Evolutionary conservation across 2,329 filamentous ascomycete genomes (phyloP), one percentile per base, ranked within the genome.

Genomic region (Bipolaris victoriae): DNA sequence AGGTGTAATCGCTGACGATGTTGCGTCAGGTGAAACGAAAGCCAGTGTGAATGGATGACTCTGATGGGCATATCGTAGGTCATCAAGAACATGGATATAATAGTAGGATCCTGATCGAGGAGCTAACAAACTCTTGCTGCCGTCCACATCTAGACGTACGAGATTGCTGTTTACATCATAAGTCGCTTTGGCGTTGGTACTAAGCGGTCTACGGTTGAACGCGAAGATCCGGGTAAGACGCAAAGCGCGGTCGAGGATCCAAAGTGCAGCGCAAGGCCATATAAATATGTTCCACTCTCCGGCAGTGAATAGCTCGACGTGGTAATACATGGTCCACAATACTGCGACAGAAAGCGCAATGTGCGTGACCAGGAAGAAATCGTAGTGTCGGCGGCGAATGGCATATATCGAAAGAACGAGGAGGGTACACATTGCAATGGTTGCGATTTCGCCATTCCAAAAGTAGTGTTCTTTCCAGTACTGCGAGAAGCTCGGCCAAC

Each of bases 301-400:
- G 5, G 64, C 75, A 0, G 52, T 68, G 57, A 84, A 85, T 20
- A 85, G 83, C n/a, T 84, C 75, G 55, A 84, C 74, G 62, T 87
- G 76, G 52, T 80, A 80, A 36, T 82, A 82, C 78, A 86, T 82
- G 0, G 80, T 79, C 31, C 81, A 67, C 0, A 87, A 65, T 0
- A 84, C 68, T 0, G 84, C 58, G 36, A 75, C 61, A 13, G 72
- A 71, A 57, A 74, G 31, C 72, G 77, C 50, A 72, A 82, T 57
- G 80, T 83, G 43, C 64, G 78, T 37, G 69, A 76, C 3, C 80
- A 85, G 61, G 64, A 79, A 67, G 52, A 74, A 20, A 48, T 77
- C 74, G 55, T 67, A 88, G n/a, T 79, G 77, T 9, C 78, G 78
- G 6, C 81, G 78, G 0, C 84, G 79, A 16, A 86, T 73, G 68